Evolutionary conservation across 225 moss, liverwort and hornwort genomes (phyloP).

Genomic region (Sphagnum tenellum): DNA sequence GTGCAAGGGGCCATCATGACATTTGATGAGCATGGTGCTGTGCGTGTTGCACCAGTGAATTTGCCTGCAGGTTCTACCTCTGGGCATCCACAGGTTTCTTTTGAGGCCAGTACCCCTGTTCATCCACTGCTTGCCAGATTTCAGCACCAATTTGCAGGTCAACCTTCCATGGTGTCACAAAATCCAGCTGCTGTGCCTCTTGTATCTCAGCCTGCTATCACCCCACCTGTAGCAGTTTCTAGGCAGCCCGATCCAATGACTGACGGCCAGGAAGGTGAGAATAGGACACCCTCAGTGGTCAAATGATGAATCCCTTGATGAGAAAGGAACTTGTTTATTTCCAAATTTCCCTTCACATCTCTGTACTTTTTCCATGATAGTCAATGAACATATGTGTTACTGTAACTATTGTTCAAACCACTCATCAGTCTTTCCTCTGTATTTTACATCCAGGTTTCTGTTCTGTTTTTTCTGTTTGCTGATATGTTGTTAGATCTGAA

Average conservation of each 20-base stretch:
- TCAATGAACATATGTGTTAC: no score
- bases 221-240: slow-evolving; percentile 20
- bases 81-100: slow-evolving; percentile 6
- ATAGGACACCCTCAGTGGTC: not conserved
- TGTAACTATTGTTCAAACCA: no score
- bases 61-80: slow-evolving; percentile 32
- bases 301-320: no score
- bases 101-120: slow-evolving; percentile 10
- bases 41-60: slow-evolving; percentile 80
- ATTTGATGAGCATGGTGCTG: slow-evolving; percentile 74
- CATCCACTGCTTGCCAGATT: slow-evolving; percentile 59
- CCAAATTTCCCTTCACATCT: no score
- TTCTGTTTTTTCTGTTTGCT: no score
- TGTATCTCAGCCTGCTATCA: slow-evolving; percentile 17
- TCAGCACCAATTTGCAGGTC: slow-evolving; percentile 53
- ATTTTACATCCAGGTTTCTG: no score
- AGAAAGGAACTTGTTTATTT: no score
- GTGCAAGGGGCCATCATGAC: slow-evolving; percentile 93
- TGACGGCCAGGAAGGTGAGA: slow-evolving; percentile 35
- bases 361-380: no score
- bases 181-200: slow-evolving; percentile 21
- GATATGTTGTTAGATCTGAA: no score
- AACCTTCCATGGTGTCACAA: slow-evolving; percentile 17
- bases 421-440: no score
- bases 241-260: slow-evolving; percentile 28